Evolutionary conservation across 495 filamentous ascomycete species (phyloP), one percentile per base, ranked within the genome.

Genomic region (Lindgomyces ingoldianus): DNA sequence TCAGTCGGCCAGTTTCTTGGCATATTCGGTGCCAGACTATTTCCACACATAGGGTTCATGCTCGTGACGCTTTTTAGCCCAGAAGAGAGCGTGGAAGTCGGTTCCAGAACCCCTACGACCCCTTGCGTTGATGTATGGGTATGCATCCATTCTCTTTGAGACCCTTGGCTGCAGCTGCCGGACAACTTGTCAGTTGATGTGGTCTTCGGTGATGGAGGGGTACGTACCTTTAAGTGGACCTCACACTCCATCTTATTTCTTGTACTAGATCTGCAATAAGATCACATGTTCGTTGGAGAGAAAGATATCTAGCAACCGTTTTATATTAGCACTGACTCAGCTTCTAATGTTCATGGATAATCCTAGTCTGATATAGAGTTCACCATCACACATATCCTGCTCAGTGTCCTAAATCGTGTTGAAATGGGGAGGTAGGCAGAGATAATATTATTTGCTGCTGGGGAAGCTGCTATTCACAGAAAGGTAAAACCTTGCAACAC

Each of bases 101-200:
- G 57, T 66, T n/a, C 63, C 63, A 21, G 60, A 66, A 49, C 57
- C 36, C 6, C 63, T 33, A 8, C 63, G 63, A 21, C n/a, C 57
- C 60, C 42, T 61, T 60, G 27, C 48, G 56, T 4, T 47, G 27
- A 18, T 55, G 18, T 36, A 61, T 53, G 24, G 57, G 54, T 4
- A 48, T 44, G 1, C 52, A 25, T 0, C 36, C 48, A 14, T 54
- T 22, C 11, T 45, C 25, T 50, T 65, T 55, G 19, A 65, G 62
- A 30, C 62, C 62, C 47, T 57, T 65, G 2, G 55, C 56, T 4
- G 41, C 24, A 4, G 63, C 57, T 50, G 42, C n/a, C 63, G 48
- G 10, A 66, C 56, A 4, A 66, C 36, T 14, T 54, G 4, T 1
- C 22, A 16, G 19, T 4, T 48, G 4, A 48, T n/a, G 46, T 19